Conservation (phyloP, 1,139 yeast species). For the Yamadazyma friedrichii region DNA sequence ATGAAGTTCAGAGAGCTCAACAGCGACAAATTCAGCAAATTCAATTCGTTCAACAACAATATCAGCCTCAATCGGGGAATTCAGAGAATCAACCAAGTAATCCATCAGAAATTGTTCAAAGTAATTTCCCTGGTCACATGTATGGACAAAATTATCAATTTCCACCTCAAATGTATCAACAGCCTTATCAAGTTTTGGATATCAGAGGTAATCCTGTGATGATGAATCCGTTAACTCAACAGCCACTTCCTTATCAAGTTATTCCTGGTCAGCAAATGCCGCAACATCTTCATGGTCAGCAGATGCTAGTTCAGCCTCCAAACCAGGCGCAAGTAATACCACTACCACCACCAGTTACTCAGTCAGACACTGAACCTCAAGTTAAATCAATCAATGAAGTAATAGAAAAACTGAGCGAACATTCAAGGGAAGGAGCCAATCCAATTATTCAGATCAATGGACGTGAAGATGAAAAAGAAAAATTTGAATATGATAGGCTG, state of each 20-base stretch:
- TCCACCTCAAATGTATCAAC: constrained; percentile 2
- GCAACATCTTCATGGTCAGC: neutral
- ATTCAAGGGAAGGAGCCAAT: no score
- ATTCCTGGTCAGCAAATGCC: neutral
- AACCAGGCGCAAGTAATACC: neutral
- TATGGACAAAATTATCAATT: no score
- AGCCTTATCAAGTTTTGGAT: constrained; percentile 1
- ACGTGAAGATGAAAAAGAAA: no score
- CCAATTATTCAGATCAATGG: no score
- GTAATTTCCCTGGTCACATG: no score
- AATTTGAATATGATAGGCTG: no score
- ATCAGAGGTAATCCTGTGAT: neutral
- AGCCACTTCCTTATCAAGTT: neutral
- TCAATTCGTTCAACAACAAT: constrained; percentile 3
- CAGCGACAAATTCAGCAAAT: constrained; percentile 5
- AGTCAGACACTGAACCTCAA: neutral
- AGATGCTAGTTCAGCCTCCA: neutral
- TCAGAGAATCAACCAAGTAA: neutral
- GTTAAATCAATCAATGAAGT: neutral
- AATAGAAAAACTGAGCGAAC: no score
- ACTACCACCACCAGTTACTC: neutral
- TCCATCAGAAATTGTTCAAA: neutral
- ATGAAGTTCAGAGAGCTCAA: constrained; percentile 4
- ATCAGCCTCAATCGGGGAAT: neutral
- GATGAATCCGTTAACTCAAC: neutral